Base-by-base conservation (phyloP, 805 yeast genomes). In the Lipomyces orientalis region DNA sequence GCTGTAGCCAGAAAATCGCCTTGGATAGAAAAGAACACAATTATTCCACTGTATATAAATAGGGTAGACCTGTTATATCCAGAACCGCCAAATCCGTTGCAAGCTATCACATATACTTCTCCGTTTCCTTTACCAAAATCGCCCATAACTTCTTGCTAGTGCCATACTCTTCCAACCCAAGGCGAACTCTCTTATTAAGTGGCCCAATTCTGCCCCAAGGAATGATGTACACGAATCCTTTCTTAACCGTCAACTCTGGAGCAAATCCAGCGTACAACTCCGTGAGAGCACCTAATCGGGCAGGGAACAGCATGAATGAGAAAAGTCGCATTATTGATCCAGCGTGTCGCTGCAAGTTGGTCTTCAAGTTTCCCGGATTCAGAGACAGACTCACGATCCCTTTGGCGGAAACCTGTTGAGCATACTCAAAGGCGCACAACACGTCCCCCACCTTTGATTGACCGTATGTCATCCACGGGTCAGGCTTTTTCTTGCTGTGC, bases 391-490 rank as follows among this genome's bases (percentile, higher is more conserved):
- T 66, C 39, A 63, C 57, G 8, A 58, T 19, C 7, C 19, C 62
- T 22, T 54, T 58, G 31, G 3, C 60, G 10, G 19, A 6, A 16
- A 14, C 22, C 9, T 29, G 37, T 22, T 58, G 2, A 2, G 62
- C n/a, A 14, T 16, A 8, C 14, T 58, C 52, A 60, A 46, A 10
- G 4, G 62, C 52, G 8, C 51, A 31, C 8, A 58, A 7, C 33
- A 78, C 68, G 63, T 76, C 76, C 49, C 79, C 75, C 1, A 83
- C 82, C 73, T 84, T 84, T 29, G 82, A 78, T 71, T 81, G 83
- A 4, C 80, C 82, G 70, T 84, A 82, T 58, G 62, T 6, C 71
- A 69, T 37, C 55, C 4, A 58, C 49, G n/a, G 12, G 12, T 12
- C 12, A 29, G 3, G 25, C 19, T 19, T 19, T 29, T n/a, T 56